Evolutionary conservation across 169 alveolate genomes (phyloP), one percentile per base, ranked within the genome.

Genomic region (Plasmodium reichenowi): DNA sequence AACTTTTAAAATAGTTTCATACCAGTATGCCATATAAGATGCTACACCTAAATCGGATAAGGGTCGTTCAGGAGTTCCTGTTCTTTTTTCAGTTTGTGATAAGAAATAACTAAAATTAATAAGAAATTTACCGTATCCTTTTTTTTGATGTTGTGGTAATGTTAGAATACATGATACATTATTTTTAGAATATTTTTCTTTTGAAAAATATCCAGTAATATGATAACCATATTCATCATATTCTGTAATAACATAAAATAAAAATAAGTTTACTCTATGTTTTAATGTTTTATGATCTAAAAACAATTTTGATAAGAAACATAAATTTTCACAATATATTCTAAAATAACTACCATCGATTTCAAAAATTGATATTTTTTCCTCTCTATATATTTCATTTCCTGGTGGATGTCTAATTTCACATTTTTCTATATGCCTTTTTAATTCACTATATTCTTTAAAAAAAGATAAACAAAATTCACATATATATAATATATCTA

Each of bases 51-150:
- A 93, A 93, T 98, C 99, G 0, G 99, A 96, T 5, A 98, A 88
- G 1, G 99, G 99, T 72, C 99, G 94, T 94, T 98, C 99, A 3
- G 99, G 99, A 1, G 99, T 96, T 8, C 99, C 99, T 8, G 96
- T 93, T 56, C 96, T 96, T 62, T 96, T 95, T 93, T 98, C 99
- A 62, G 93, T 96, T 62, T 93, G 92, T 2, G 99, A 96, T n/a
- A 98, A 95, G 56, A 97, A 96, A 93, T 98, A 97, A 32, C 98
- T 95, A 63, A 97, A 94, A 29, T 94, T 95, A 32, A 96, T 97
- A 29, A 97, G 86, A 72, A 95, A 96, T 68, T 96, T 97, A 24
- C 98, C 98, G 76, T 97, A 96, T 2, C 98, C 98, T 66, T 97
- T 97, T 24, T 98, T 91, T 88, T 97, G 98, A 75, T 96, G 97